Percentiles rank a stretch among this genome's conserved stretches.
phyloP scores from a whole-genome alignment of 2,329 filamentous ascomycete species.

The Trichoderma oligosporum region DNA sequence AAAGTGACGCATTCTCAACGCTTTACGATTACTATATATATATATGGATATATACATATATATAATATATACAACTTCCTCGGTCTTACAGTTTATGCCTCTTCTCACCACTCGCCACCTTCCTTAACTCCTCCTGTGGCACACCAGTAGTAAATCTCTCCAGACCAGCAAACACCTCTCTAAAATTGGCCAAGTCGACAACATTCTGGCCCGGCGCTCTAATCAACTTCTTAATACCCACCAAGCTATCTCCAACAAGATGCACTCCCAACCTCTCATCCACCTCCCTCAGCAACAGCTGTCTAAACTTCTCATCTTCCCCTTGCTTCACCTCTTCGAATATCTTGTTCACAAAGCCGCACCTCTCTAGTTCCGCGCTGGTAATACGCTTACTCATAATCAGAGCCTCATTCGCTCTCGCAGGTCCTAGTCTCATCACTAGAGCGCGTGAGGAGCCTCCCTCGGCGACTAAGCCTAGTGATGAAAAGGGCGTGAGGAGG shows the following conservation, averaged over 20 bases:
- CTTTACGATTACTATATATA: neutral
- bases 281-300: conserved; percentile 71
- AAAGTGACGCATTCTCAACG: too few relatives aligned
- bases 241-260: conserved; percentile 71
- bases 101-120: conserved; percentile 83
- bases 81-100: conserved; percentile 79
- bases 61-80: neutral
- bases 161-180: conserved; percentile 82
- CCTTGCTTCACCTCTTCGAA: conserved; percentile 57
- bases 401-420: conserved; percentile 85
- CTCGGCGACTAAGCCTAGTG: conserved; percentile 84
- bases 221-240: conserved; percentile 82
- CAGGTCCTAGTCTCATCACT: conserved; percentile 72
- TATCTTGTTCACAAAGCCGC: conserved; percentile 83
- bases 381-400: conserved; percentile 81
- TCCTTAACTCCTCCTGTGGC: conserved; percentile 84
- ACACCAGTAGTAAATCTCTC: conserved; percentile 74
- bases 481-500: conserved; percentile 86
- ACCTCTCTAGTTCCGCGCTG: conserved; percentile 66
- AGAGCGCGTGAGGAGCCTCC: conserved; percentile 77
- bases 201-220: conserved; percentile 66
- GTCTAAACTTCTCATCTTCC: conserved; percentile 66
- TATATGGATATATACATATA: neutral
- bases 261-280: conserved; percentile 76
- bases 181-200: conserved; percentile 72